A percentile compares a stretch with the other conserved stretches of the same genome.
These are phyloP conservation scores for Erodium trifolium DNA, from an alignment of 441 rosid genomes.

Conservation along the genomic window DNA sequence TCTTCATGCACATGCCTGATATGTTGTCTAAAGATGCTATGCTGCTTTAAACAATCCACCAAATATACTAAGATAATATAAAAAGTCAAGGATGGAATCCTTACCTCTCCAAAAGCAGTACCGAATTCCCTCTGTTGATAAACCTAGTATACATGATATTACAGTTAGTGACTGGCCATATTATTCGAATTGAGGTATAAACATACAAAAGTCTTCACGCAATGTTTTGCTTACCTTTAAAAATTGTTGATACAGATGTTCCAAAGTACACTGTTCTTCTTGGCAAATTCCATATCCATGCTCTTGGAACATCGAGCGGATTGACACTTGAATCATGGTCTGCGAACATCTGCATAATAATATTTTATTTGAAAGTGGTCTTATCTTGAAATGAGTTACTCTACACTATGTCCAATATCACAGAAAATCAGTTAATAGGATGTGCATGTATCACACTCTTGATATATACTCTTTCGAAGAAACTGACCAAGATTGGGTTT, in stretches of 20 bases:
- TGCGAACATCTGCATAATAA: slow-evolving; percentile 69
- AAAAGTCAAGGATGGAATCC: slow-evolving; percentile 16
- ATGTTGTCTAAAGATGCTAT: slow-evolving; percentile 6
- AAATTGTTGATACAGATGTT: slow-evolving; percentile 81
- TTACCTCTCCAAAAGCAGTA: slow-evolving; percentile 94
- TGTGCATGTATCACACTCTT: background rate
- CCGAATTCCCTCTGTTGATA: slow-evolving; percentile 70
- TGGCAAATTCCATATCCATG: slow-evolving; percentile 74
- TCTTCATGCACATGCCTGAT: background rate
- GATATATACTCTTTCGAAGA: slow-evolving; percentile 4
- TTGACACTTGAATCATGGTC: slow-evolving; percentile 76
- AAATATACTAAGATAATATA: slow-evolving; percentile 6
- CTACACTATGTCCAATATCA: slow-evolving; percentile 1
- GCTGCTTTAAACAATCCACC: background rate
- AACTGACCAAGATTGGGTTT: slow-evolving; percentile 5
- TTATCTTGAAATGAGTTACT: slow-evolving; percentile 14
- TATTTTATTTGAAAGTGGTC: slow-evolving; percentile 18
- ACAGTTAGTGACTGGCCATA: slow-evolving; percentile 16
- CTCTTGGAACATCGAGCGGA: slow-evolving; percentile 77
- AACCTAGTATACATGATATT: slow-evolving; percentile 40
- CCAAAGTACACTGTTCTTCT: slow-evolving; percentile 86
- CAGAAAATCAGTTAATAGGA: background rate
- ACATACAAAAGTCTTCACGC: background rate
- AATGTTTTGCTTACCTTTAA: slow-evolving; percentile 50
- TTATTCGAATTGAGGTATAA: slow-evolving; percentile 10